Percentiles rank a stretch among this genome's conserved stretches.
Evolutionary conservation across 768 basidiomycete genomes (phyloP).

Genomic region (Cystobasidiopsis lactophilus): DNA sequence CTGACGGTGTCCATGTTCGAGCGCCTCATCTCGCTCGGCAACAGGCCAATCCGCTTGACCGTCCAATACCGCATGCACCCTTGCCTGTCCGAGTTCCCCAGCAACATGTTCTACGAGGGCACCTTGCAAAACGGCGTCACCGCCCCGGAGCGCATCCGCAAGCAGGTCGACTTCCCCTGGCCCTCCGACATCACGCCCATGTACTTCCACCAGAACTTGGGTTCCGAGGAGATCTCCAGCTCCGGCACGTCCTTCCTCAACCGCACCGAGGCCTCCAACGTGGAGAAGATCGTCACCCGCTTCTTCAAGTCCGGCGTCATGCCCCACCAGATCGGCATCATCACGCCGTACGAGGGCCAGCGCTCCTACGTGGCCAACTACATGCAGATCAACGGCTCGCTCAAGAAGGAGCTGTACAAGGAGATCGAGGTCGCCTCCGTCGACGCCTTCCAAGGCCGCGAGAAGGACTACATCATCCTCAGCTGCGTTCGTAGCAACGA

Average conservation of each 20-base stretch:
- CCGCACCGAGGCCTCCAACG: slow-evolving; percentile 93
- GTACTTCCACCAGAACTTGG: slow-evolving; percentile 99
- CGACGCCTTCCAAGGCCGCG: slow-evolving; percentile 96
- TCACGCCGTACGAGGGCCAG: slow-evolving; percentile 97
- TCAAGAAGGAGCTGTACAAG: slow-evolving; percentile 98
- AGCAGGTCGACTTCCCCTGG: slow-evolving; percentile 99
- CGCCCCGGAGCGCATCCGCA: slow-evolving; percentile 84
- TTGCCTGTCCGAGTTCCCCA: slow-evolving; percentile 94
- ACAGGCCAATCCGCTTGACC: slow-evolving; percentile 91
- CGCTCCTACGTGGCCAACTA: slow-evolving; percentile 96
- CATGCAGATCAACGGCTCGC: slow-evolving; percentile 98
- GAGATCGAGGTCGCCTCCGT: slow-evolving; percentile 98
- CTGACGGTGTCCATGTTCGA: slow-evolving; percentile 96
- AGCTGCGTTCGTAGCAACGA: slow-evolving; percentile 96
- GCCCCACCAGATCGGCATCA: slow-evolving; percentile 86
- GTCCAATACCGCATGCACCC: slow-evolving; percentile 99
- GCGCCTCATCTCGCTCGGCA: slow-evolving; percentile 79
- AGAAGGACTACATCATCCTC: slow-evolving; percentile 98
- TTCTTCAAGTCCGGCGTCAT: slow-evolving; percentile 99
- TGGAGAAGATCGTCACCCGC: slow-evolving; percentile 98
- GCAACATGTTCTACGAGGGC: slow-evolving; percentile 99
- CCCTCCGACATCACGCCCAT: slow-evolving; percentile 90
- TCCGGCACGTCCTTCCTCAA: slow-evolving; percentile 98
- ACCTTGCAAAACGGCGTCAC: slow-evolving; percentile 97
- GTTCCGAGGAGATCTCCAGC: slow-evolving; percentile 95